Base-by-base conservation (phyloP, 2,329 filamentous ascomycete species). In the Aspergillus chevalieri region DNA sequence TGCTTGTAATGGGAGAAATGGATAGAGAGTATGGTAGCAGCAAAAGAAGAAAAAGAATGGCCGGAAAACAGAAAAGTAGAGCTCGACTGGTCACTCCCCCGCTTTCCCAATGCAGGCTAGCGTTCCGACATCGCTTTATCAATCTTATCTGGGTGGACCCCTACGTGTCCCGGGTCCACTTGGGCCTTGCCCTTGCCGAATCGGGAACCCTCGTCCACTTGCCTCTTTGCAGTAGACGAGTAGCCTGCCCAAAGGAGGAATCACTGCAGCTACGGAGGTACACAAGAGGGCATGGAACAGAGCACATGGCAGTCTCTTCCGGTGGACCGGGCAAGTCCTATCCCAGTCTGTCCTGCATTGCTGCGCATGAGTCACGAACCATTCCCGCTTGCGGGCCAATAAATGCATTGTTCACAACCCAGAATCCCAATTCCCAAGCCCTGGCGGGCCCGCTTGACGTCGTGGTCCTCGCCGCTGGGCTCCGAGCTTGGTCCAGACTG, bases 71-170 rank as follows among this genome's bases (percentile, higher is more conserved):
- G 38, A 22, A 22, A 41, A 21, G 19, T 12, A 41, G 34, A 38
- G 17, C n/a, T 15, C 17, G 8, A 38, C 34, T 38, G 17, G 34
- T 41, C 38, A 21, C 38, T 41, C 38, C 38, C 38, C 38, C 38
- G 38, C 38, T 21, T 41, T 41, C 38, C 38, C 38, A 19, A 19
- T 19, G 7, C 15, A 12, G 17, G 15, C 22, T 26, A 28, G 24
- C 42, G 21, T 26, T 44, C 42, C 42, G 42, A 44, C 42, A 44
- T 44, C 42, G 42, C 42, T 44, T 44, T 44, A 44, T 44, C 42
- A 44, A 44, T 44, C 42, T 44, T 44, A 44, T 44, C 42, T 44
- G 9, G 21, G 42, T 28, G 22, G 42, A 19, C 14, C 42, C 14
- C 42, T 44, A 43, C 42, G 42, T 43, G 42, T 26, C 15, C 24